phyloP scores from a whole-genome alignment of 768 basidiomycete genomes.

The Tremella mesenterica region DNA sequence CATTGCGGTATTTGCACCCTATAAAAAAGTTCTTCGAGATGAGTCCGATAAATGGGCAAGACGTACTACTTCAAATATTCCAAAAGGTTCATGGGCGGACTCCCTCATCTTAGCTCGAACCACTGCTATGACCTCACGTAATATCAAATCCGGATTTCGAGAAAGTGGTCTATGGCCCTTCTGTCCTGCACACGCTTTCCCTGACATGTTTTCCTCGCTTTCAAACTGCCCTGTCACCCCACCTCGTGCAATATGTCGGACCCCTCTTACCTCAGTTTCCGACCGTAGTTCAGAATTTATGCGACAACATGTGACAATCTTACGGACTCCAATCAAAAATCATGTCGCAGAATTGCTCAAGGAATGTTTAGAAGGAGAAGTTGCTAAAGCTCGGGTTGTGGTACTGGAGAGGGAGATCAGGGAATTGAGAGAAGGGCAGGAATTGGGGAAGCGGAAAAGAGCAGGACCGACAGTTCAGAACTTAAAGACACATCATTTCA shows the following conservation, averaged over 20 bases:
- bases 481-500: no score
- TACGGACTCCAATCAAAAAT: not conserved
- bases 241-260: not conserved
- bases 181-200: no score
- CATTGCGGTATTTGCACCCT: slow-evolving; percentile 1
- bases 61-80: not conserved
- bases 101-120: not conserved
- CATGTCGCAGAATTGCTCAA: not conserved
- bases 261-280: not conserved
- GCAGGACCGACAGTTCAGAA: no score
- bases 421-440: no score
- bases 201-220: no score
- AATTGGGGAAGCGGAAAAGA: no score
- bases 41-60: not conserved
- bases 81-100: not conserved
- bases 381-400: no score
- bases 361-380: no score
- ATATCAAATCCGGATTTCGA: not conserved
- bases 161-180: not conserved
- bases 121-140: not conserved
- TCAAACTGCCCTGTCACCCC: not conserved
- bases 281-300: not conserved
- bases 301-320: not conserved
- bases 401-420: no score
- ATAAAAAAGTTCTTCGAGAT: not conserved